Base-by-base conservation (phyloP, 805 yeast genomes). In the Cephaloascus albidus region DNA sequence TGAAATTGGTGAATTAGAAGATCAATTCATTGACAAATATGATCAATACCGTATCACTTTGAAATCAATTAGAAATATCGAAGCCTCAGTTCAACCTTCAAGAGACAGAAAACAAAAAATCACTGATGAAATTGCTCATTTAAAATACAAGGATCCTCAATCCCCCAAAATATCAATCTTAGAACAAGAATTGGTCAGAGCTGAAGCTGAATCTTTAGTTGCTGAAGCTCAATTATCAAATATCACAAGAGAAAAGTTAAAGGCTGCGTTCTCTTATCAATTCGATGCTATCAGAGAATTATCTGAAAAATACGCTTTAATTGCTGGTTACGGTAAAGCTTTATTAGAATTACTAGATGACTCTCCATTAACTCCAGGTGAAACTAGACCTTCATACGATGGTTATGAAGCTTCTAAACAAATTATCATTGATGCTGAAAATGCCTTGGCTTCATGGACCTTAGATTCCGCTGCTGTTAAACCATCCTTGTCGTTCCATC, bases 251-350 rank as follows among this genome's bases (percentile, higher is more conserved):
- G 97, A 89, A 71, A 89, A 89, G 74, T 75, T 90, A 61, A 93
- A 93, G 82, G 93, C 96, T 50, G 94, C 97, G 40, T 93, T 85
- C 76, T 81, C 85, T 72, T 89, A 90, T 70, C 96, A 90, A 69
- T 90, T 90, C 54, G 97, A 93, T 63, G 85, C 97, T 43, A 72
- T 84, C 49, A 85, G 96, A 65, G 98, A 90, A 72, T 81, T 82
- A 64, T 78, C 96, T 53, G 97, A 93, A 75, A 93, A 93, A 73
- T 76, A 85, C 52, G 97, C 97, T 39, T 74, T 93, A 53, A 90
- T 90, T 70, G 97, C 97, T 53, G 97, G 97, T 58, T 93, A 93
- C 75, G 97, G 97, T 71, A 90, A 90, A 75, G 96, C 96, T 35
- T 71, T 90, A 50, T 76, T 93, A 59, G 97, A 93, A 74, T 79